phyloP scores from a whole-genome alignment of 148 eudicot genomes.

The Rhododendron vialii region DNA sequence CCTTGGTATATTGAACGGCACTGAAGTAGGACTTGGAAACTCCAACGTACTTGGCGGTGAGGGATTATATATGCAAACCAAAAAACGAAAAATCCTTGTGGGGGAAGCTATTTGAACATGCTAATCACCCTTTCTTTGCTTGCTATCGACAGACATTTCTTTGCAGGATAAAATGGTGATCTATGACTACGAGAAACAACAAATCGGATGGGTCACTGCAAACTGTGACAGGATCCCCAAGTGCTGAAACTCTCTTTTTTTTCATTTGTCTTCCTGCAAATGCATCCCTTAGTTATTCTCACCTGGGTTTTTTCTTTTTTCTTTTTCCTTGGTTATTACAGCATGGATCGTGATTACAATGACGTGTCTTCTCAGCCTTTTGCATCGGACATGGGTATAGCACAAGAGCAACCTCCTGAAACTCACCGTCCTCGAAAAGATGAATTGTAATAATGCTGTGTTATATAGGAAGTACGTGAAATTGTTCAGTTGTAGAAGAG shows the following conservation, averaged over 20 bases:
- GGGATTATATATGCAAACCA: background rate
- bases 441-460: conserved; percentile 1
- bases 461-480: background rate
- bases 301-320: conserved; percentile 11
- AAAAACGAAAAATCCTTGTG: background rate
- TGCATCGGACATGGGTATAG: conserved; percentile 19
- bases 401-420: conserved; percentile 10
- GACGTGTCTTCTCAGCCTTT: conserved; percentile 19
- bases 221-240: conserved; percentile 63
- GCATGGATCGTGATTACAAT: conserved; percentile 30
- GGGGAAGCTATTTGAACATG: background rate
- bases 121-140: background rate
- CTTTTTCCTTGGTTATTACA: conserved; percentile 31
- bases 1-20: conserved; percentile 77
- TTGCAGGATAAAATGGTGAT: conserved; percentile 71
- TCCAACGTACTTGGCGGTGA: conserved; percentile 81
- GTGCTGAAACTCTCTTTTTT: conserved; percentile 38
- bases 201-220: conserved; percentile 76
- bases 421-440: background rate
- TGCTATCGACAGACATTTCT: conserved; percentile 54
- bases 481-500: background rate
- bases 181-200: conserved; percentile 65
- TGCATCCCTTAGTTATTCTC: conserved; percentile 19
- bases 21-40: conserved; percentile 57
- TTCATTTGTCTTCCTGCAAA: conserved; percentile 14